Evolutionary conservation across 2,329 filamentous ascomycete species (phyloP), one percentile per base, ranked within the genome.

Genomic region (Curvularia verruculosa): DNA sequence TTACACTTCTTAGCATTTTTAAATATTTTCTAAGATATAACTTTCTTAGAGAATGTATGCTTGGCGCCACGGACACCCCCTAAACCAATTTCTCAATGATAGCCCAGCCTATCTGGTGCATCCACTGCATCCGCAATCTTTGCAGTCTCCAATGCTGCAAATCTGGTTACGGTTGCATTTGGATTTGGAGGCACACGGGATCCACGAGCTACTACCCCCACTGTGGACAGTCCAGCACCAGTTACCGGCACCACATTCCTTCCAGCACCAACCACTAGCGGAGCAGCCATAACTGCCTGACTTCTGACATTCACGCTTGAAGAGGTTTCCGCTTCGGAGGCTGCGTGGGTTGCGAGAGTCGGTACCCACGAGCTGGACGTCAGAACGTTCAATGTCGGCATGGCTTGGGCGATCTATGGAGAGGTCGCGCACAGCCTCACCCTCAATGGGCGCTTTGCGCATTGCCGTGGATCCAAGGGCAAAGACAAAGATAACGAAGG

Each of bases 201-300:
- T 52, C 49, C 49, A 52, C 49, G 44, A 39, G 39, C 49, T 39
- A 52, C 49, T 52, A 24, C 49, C 49, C 9, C 49, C 49, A 43
- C 45, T 52, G 12, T 52, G 39, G 19, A 39, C 49, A 52, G 49
- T 52, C 49, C 49, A 52, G 49, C 49, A 52, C 49, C 49, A 52
- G 49, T 52, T 52, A 26, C 49, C 49, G 26, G n/a, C 19, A 13
- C 49, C 49, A 44, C 49, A 52, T 45, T 52, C 49, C 39, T 52
- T 52, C 49, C 49, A 52, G 49, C 49, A 52, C 49, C 49, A 52
- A 24, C 49, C 49, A 26, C 45, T 52, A 21, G 49, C 39, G 26
- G 49, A 52, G 49, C 49, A 52, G 39, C 49, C 49, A 52, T 15
- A 52, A 39, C 49, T 52, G 49, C 15, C 13, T 44, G 13, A 26